Percentiles rank a stretch among this genome's conserved stretches.
These are phyloP conservation scores for Trichoderma virens DNA, from an alignment of 495 filamentous ascomycete species.

Conservation along the genomic window DNA sequence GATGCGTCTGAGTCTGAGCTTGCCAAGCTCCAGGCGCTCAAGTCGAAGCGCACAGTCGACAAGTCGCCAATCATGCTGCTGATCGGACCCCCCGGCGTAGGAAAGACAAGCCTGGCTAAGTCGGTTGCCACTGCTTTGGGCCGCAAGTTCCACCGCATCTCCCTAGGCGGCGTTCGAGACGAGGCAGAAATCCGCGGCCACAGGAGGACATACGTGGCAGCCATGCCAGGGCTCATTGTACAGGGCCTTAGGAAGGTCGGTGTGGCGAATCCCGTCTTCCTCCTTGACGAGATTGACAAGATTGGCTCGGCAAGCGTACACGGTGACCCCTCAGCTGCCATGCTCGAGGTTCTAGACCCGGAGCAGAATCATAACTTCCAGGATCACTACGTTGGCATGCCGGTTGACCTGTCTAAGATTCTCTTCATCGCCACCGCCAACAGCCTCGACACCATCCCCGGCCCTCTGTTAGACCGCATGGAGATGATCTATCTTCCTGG, in stretches of 20 bases:
- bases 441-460: slow-evolving; percentile 87
- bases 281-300: slow-evolving; percentile 99
- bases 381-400: slow-evolving; percentile 95
- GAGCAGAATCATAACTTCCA: slow-evolving; percentile 94
- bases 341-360: slow-evolving; percentile 96
- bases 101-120: slow-evolving; percentile 93
- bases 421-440: slow-evolving; percentile 99
- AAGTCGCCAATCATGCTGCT: slow-evolving; percentile 94
- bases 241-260: slow-evolving; percentile 94
- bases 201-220: slow-evolving; percentile 92
- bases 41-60: slow-evolving; percentile 73
- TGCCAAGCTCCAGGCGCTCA: slow-evolving; percentile 58
- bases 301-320: slow-evolving; percentile 87
- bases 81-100: slow-evolving; percentile 89
- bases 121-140: slow-evolving; percentile 88
- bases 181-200: slow-evolving; percentile 97
- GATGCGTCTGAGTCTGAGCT: slow-evolving; percentile 40
- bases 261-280: slow-evolving; percentile 90
- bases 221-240: slow-evolving; percentile 94
- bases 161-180: slow-evolving; percentile 89
- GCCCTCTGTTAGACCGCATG: slow-evolving; percentile 94
- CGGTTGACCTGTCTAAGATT: slow-evolving; percentile 92
- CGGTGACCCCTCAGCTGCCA: slow-evolving; percentile 95
- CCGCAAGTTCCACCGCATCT: slow-evolving; percentile 95
- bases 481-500: slow-evolving; percentile 87